A percentile compares a stretch with the other conserved stretches of the same genome.
These are phyloP conservation scores for Phyllosticta paracitricarpa DNA, from an alignment of 2,329 filamentous ascomycete genomes.

Conservation along the genomic window DNA sequence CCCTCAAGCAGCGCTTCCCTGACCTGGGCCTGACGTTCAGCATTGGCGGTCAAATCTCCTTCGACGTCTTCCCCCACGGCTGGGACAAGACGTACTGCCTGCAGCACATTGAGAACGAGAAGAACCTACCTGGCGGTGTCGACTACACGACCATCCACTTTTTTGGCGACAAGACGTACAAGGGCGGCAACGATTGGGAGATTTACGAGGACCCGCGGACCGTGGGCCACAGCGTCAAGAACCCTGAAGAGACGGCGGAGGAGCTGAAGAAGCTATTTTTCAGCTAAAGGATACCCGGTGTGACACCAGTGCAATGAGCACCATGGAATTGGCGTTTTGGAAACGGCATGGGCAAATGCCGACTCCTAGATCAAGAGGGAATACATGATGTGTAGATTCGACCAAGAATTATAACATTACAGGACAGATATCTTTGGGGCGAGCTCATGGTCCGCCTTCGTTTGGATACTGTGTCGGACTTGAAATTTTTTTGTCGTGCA, in stretches of 20 bases:
- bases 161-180: conserved; percentile 91
- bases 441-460: too few relatives aligned
- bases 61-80: conserved; percentile 91
- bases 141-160: conserved; percentile 87
- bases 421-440: too few relatives aligned
- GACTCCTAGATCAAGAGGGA: not conserved
- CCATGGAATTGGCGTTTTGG: not conserved
- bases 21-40: conserved; percentile 84
- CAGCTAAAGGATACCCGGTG: not conserved
- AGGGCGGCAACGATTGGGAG: conserved; percentile 92
- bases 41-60: conserved; percentile 95
- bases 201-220: conserved; percentile 78
- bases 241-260: conserved; percentile 71
- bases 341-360: not conserved
- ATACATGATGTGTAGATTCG: not conserved
- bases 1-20: conserved; percentile 69
- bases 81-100: conserved; percentile 99
- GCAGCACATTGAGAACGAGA: conserved; percentile 73
- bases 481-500: too few relatives aligned
- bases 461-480: too few relatives aligned
- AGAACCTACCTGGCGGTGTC: conserved; percentile 53
- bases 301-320: not conserved
- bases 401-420: not conserved
- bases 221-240: conserved; percentile 72
- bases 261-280: conserved; percentile 71